These are phyloP conservation scores for Candolleomyces aberdarensis DNA, from an alignment of 768 basidiomycete genomes.

Conservation along the genomic window DNA sequence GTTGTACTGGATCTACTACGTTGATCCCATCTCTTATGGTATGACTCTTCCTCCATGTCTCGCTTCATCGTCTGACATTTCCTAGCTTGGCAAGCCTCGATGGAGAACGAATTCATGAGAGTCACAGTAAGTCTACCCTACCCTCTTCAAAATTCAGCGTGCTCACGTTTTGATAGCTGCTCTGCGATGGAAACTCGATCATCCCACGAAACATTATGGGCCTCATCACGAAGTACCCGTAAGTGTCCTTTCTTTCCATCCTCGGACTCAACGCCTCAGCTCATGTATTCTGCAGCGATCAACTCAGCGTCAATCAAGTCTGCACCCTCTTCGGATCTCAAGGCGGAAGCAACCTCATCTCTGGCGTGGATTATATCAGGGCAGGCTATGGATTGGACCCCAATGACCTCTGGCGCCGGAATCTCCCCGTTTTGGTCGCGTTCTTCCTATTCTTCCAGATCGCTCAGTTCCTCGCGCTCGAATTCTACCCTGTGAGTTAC, in stretches of 20 bases:
- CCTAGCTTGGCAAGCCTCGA: slow-evolving; percentile 62
- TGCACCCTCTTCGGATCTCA: slow-evolving; percentile 71
- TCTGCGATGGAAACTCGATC: slow-evolving; percentile 63
- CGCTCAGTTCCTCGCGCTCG: slow-evolving; percentile 62
- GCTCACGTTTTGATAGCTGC: slow-evolving; percentile 33
- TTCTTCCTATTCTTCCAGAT: slow-evolving; percentile 70
- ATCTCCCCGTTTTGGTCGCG: slow-evolving; percentile 64
- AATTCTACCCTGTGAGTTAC: slow-evolving; percentile 53
- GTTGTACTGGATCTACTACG: slow-evolving; percentile 86
- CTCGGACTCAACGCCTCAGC: not conserved
- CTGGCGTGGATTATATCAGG: slow-evolving; percentile 58
- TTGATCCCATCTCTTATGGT: slow-evolving; percentile 71
- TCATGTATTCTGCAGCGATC: slow-evolving; percentile 29
- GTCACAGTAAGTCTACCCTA: slow-evolving; percentile 41
- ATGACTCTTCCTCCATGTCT: not conserved
- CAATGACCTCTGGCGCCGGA: slow-evolving; percentile 57
- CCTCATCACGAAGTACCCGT: slow-evolving; percentile 56
- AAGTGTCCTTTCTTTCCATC: slow-evolving; percentile 21
- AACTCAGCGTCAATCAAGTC: slow-evolving; percentile 64
- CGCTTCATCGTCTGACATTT: not conserved
- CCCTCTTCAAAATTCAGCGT: slow-evolving; percentile 14
- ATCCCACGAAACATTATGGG: slow-evolving; percentile 63
- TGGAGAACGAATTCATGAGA: slow-evolving; percentile 86
- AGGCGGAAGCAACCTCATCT: slow-evolving; percentile 51
- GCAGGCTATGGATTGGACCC: slow-evolving; percentile 45